A percentile compares a stretch with the other conserved stretches of the same genome.
phyloP scores from a whole-genome alignment of 257 asterid genomes.

The Thymus quinquecostatus region DNA sequence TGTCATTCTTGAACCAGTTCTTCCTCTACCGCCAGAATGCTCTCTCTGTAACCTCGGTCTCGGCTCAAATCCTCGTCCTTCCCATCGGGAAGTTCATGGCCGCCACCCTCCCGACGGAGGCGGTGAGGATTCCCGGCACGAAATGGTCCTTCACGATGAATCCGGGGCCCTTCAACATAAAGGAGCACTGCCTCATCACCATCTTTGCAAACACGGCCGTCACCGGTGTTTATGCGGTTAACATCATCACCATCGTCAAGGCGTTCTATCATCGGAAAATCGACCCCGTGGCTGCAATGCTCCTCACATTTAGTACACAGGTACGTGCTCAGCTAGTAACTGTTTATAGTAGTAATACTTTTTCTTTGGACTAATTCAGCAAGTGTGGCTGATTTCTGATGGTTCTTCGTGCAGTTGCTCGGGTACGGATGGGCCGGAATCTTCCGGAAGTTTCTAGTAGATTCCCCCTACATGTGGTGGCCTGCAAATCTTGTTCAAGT shows the following conservation, averaged over 20 bases:
- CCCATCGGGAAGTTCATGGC: constrained; percentile 73
- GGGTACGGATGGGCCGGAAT: constrained; percentile 85
- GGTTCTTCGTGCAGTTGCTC: constrained; percentile 45
- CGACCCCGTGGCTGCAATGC: constrained; percentile 54
- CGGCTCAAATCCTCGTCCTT: constrained; percentile 65
- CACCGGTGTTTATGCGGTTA: constrained; percentile 49
- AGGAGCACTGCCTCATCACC: constrained; percentile 72
- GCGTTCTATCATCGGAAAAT: constrained; percentile 58
- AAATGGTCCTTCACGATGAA: constrained; percentile 62
- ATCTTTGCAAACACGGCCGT: constrained; percentile 66
- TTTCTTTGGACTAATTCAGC: not conserved
- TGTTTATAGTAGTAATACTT: too few species aligned
- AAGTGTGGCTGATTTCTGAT: not conserved
- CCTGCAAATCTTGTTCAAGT: constrained; percentile 76
- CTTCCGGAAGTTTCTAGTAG: constrained; percentile 63
- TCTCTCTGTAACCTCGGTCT: constrained; percentile 55
- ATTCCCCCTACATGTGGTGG: constrained; percentile 90
- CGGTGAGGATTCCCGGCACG: constrained; percentile 42
- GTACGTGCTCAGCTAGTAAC: constrained; percentile 20
- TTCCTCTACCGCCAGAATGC: constrained; percentile 61
- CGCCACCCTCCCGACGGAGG: constrained; percentile 47
- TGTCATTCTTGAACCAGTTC: constrained; percentile 65
- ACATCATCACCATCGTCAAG: constrained; percentile 56
- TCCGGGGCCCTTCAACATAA: constrained; percentile 77
- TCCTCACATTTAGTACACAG: constrained; percentile 60